Percentiles rank a stretch among this genome's conserved stretches.
Conservation (phyloP, 371 early-diverging fungal genomes). For the Phascolomyces articulosus region DNA sequence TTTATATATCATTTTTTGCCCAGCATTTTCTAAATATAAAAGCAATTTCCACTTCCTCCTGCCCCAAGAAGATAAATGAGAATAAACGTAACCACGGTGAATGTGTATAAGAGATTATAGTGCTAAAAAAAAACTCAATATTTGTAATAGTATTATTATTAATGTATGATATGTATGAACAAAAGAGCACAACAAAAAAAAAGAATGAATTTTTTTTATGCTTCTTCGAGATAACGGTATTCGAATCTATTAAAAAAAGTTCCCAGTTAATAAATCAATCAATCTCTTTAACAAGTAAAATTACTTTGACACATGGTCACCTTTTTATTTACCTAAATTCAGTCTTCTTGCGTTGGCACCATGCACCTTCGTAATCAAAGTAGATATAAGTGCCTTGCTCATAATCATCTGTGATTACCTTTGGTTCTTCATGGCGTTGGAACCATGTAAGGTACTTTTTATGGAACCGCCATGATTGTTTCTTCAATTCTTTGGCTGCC, state of each 20-base stretch:
- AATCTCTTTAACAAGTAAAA: too few relatives aligned
- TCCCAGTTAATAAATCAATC: too few relatives aligned
- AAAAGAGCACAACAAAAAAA: neutral
- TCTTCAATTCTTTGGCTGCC: slow-evolving; percentile 96
- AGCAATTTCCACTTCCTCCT: too few relatives aligned
- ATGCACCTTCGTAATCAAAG: slow-evolving; percentile 98
- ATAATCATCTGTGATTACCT: slow-evolving; percentile 95
- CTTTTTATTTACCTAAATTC: slow-evolving; percentile 78
- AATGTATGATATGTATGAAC: neutral
- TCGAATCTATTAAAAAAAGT: slow-evolving; percentile 70
- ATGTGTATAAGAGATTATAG: too few relatives aligned
- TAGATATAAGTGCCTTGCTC: slow-evolving; percentile 99
- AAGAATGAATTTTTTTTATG: slow-evolving; percentile 22
- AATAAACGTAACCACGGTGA: too few relatives aligned
- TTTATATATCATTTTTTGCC: too few relatives aligned
- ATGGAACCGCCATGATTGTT: slow-evolving; percentile 99
- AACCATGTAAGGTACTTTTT: slow-evolving; percentile 99
- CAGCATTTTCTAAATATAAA: too few relatives aligned
- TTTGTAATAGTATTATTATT: neutral
- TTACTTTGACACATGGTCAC: too few relatives aligned
- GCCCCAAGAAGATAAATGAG: too few relatives aligned
- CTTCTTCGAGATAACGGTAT: slow-evolving; percentile 87
- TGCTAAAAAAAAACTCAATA: neutral
- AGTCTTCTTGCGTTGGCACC: slow-evolving; percentile 97
- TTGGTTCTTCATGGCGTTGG: slow-evolving; percentile 98